phyloP scores from a whole-genome alignment of 139 green algal genomes.

The Chlamydomonas sp. region DNA sequence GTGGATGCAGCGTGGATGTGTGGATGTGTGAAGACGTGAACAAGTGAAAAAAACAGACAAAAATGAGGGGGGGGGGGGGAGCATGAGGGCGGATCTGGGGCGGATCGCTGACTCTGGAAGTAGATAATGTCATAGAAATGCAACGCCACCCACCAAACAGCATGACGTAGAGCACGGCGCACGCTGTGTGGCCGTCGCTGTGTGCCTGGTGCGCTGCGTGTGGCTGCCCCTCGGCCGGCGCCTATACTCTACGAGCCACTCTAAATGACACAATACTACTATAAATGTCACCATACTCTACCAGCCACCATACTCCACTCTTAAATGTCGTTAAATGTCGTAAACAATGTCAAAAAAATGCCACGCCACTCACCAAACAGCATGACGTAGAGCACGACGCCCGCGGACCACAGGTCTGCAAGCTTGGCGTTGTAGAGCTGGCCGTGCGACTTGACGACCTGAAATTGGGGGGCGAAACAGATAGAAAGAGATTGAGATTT shows the following conservation, averaged over 20 bases:
- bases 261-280: not conserved
- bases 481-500: not conserved
- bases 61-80: not conserved
- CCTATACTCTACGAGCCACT: not conserved
- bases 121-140: not conserved
- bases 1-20: not conserved
- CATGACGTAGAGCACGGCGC: slow-evolving; percentile 73
- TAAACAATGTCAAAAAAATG: not conserved
- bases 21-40: not conserved
- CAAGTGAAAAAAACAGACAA: not conserved
- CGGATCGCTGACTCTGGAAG: not conserved
- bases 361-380: slow-evolving; percentile 40
- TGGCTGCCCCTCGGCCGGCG: not conserved
- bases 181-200: slow-evolving; percentile 23
- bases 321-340: too few species aligned
- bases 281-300: not conserved
- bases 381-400: slow-evolving; percentile 74
- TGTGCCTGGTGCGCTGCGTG: not conserved
- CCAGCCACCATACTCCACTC: too few species aligned
- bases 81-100: not conserved
- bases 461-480: too few species aligned
- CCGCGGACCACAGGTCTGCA: slow-evolving; percentile 36
- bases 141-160: slow-evolving; percentile 40
- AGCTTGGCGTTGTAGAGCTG: not conserved
- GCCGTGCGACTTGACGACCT: not conserved